phyloP scores from a whole-genome alignment of 768 basidiomycete genomes.

The Pisolithus sp. region DNA sequence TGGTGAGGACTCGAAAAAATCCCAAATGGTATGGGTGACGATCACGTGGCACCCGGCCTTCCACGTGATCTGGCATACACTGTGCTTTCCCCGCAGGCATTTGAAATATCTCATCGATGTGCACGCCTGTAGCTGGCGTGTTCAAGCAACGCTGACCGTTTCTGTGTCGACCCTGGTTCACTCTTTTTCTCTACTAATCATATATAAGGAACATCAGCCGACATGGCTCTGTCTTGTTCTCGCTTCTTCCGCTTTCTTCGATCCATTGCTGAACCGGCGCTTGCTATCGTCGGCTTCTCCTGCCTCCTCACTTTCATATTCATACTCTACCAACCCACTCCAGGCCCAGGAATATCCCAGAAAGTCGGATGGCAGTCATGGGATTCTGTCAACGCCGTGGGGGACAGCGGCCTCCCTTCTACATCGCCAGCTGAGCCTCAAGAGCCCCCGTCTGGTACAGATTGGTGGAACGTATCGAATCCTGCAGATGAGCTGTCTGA shows the following conservation, averaged over 20 bases:
- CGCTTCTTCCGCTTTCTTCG: slow-evolving; percentile 46
- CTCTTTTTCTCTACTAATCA: slow-evolving; percentile 4
- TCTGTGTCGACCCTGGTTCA: too few species aligned
- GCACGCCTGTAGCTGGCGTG: too few species aligned
- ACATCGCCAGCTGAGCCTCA: slow-evolving; percentile 2
- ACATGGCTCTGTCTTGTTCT: slow-evolving; percentile 36
- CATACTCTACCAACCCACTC: slow-evolving; percentile 72
- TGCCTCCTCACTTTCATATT: slow-evolving; percentile 71
- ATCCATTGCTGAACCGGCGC: slow-evolving; percentile 51
- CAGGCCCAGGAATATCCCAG: slow-evolving; percentile 64
- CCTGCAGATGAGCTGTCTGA: slow-evolving; percentile 43
- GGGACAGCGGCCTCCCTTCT: slow-evolving; percentile 6
- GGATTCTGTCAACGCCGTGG: slow-evolving; percentile 39
- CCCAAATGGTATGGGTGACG: too few species aligned
- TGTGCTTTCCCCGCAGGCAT: too few species aligned
- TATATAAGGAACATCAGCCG: slow-evolving; percentile 10
- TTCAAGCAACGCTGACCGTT: too few species aligned
- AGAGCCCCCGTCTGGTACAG: slow-evolving; percentile 10
- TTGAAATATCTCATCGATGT: too few species aligned
- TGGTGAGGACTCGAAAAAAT: background rate
- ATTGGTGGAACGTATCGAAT: slow-evolving; percentile 14
- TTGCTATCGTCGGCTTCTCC: slow-evolving; percentile 59
- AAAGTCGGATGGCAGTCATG: slow-evolving; percentile 87
- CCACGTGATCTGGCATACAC: too few species aligned
- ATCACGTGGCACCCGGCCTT: background rate